Evolutionary conservation across 257 asterid genomes (phyloP).

Genomic region (Nicotiana benthamiana): DNA sequence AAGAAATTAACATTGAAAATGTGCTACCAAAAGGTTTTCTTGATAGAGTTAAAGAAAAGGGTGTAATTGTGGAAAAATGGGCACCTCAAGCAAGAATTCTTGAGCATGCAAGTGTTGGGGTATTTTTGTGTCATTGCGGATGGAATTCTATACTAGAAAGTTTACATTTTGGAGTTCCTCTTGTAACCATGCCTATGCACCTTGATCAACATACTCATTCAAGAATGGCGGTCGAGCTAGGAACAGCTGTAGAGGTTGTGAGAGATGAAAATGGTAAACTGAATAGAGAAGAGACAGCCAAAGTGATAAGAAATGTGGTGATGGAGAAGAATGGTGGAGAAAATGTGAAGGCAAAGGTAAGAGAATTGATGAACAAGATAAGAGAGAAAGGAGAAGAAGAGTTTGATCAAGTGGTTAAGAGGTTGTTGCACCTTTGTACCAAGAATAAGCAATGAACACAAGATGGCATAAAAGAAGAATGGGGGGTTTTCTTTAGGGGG

Average conservation of each 20-base stretch:
- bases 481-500: too few relatives aligned
- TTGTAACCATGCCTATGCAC: conserved; percentile 32
- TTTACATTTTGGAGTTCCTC: conserved; percentile 30
- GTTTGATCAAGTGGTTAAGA: conserved; percentile 11
- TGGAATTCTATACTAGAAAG: conserved; percentile 32
- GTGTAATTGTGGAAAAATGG: conserved; percentile 32
- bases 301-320: conserved; percentile 12
- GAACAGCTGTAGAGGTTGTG: conserved; percentile 23
- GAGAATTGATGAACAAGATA: conserved; percentile 21
- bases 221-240: conserved; percentile 14
- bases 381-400: conserved; percentile 24
- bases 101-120: conserved; percentile 27
- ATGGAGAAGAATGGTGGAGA: conserved; percentile 16
- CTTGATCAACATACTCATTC: conserved; percentile 21
- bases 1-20: conserved; percentile 3
- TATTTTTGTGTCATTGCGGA: conserved; percentile 41
- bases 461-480: not conserved
- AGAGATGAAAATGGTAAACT: conserved; percentile 13
- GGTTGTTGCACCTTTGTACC: conserved; percentile 20
- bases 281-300: conserved; percentile 19
- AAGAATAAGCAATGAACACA: conserved; percentile 16
- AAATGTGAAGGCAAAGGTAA: conserved; percentile 20
- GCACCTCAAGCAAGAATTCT: conserved; percentile 34
- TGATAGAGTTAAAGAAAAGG: conserved; percentile 24
- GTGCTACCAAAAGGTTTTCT: conserved; percentile 33